A percentile compares a stretch with the other conserved stretches of the same genome.
These are phyloP conservation scores for Coniella vitis DNA, from an alignment of 2,329 filamentous ascomycete species.

Conservation along the genomic window DNA sequence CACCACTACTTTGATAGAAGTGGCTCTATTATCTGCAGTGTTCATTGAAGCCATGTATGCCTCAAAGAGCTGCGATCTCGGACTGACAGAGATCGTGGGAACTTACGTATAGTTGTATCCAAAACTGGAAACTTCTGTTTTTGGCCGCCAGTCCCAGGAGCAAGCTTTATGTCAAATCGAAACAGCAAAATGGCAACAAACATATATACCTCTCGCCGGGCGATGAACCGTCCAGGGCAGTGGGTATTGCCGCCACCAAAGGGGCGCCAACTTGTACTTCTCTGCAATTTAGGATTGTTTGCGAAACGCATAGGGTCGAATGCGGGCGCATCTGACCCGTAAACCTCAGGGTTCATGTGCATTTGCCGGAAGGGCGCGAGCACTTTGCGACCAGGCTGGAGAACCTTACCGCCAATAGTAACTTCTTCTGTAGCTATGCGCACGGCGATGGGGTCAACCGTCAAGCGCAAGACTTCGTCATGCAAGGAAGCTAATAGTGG, in stretches of 20 bases:
- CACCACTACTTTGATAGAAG: too few species aligned
- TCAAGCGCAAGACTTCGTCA: too few species aligned
- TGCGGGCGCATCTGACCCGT: not conserved
- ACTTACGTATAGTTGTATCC: not conserved
- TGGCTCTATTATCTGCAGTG: too few species aligned
- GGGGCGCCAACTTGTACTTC: conserved; percentile 7
- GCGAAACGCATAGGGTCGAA: conserved; percentile 1
- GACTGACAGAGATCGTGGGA: too few species aligned
- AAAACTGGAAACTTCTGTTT: not conserved
- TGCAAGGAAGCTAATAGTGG: not conserved
- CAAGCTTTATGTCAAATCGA: conserved; percentile 2
- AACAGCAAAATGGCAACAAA: conserved; percentile 1
- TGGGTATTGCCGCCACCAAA: not conserved
- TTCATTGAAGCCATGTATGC: too few species aligned
- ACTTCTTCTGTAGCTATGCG: not conserved
- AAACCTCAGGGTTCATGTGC: not conserved
- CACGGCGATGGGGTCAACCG: not conserved
- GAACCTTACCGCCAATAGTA: not conserved
- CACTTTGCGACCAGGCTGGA: not conserved
- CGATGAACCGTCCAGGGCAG: not conserved
- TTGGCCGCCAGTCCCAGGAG: not conserved
- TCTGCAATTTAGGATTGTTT: not conserved
- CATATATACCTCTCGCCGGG: conserved; percentile 2
- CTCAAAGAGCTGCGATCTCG: not conserved
- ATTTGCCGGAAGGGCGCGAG: conserved; percentile 4